Evolutionary conservation across 2,329 filamentous ascomycete species (phyloP).

Genomic region (Kalmusia sp.): DNA sequence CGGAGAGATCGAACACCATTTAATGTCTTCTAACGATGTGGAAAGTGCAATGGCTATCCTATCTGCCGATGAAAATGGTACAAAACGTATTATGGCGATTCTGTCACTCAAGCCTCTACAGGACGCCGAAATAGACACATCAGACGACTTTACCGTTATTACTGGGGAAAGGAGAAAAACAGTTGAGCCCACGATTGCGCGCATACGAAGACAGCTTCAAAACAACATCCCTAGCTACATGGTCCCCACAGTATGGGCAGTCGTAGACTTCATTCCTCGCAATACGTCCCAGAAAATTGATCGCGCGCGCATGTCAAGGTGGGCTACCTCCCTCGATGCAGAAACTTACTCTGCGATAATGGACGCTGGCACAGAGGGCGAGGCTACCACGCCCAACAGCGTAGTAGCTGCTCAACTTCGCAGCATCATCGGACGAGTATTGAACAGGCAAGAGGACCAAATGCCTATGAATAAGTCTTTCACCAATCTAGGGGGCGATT

Average conservation of each 20-base stretch:
- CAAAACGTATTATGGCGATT: slow-evolving; percentile 25
- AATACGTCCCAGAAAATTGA: slow-evolving; percentile 27
- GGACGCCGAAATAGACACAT: background rate
- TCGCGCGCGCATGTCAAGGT: slow-evolving; percentile 16
- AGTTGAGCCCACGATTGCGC: slow-evolving; percentile 17
- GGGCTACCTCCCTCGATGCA: slow-evolving; percentile 16
- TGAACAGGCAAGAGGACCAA: slow-evolving; percentile 28
- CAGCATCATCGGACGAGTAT: slow-evolving; percentile 29
- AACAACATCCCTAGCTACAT: slow-evolving; percentile 26
- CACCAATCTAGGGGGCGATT: slow-evolving; percentile 30
- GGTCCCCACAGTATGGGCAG: slow-evolving; percentile 25
- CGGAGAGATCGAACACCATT: slow-evolving; percentile 27
- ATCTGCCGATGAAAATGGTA: slow-evolving; percentile 6
- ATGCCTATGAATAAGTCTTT: slow-evolving; percentile 22
- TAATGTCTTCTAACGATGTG: background rate
- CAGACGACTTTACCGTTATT: slow-evolving; percentile 3
- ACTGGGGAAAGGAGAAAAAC: slow-evolving; percentile 9
- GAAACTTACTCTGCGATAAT: background rate
- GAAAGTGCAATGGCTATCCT: background rate
- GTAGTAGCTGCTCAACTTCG: slow-evolving; percentile 31
- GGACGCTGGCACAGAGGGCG: slow-evolving; percentile 6
- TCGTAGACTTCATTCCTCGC: slow-evolving; percentile 21
- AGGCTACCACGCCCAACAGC: slow-evolving; percentile 1
- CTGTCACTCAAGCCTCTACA: slow-evolving; percentile 15
- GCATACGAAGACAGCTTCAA: slow-evolving; percentile 15